These are phyloP conservation scores for Penicillium vulpinum DNA, from an alignment of 2,329 filamentous ascomycete species.

Conservation along the genomic window DNA sequence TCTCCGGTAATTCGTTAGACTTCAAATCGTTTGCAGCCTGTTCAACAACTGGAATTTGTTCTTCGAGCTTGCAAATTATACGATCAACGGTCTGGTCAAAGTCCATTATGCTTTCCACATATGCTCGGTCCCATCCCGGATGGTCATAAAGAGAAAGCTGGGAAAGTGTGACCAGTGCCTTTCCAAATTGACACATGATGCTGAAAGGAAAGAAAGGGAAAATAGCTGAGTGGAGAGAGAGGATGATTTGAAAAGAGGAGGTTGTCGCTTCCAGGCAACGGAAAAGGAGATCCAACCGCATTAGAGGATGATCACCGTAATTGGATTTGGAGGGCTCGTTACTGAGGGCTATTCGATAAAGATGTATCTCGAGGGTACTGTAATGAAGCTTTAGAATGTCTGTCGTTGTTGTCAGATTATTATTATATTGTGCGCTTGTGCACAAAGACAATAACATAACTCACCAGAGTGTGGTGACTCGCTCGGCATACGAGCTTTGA, in stretches of 20 bases:
- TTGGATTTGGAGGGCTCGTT: slow-evolving; percentile 44
- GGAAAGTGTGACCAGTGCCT: slow-evolving; percentile 37
- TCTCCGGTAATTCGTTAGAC: slow-evolving; percentile 9
- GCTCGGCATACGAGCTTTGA: slow-evolving; percentile 16
- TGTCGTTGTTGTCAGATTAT: slow-evolving; percentile 1
- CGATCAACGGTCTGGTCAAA: slow-evolving; percentile 19
- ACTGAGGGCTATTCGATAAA: slow-evolving; percentile 27
- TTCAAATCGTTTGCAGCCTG: neutral
- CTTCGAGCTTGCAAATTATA: slow-evolving; percentile 20
- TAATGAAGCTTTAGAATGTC: slow-evolving; percentile 29
- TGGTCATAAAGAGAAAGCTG: slow-evolving; percentile 26
- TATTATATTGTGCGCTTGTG: too few relatives aligned
- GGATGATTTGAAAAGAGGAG: slow-evolving; percentile 53
- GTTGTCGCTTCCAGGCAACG: slow-evolving; percentile 51
- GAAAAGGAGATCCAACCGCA: slow-evolving; percentile 54
- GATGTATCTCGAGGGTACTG: slow-evolving; percentile 27
- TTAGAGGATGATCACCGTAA: slow-evolving; percentile 38
- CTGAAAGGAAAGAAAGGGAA: slow-evolving; percentile 53
- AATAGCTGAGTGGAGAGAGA: slow-evolving; percentile 44
- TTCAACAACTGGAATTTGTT: slow-evolving; percentile 1
- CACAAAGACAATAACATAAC: neutral
- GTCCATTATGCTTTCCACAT: slow-evolving; percentile 23
- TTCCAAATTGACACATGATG: slow-evolving; percentile 50
- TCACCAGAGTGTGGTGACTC: slow-evolving; percentile 16
- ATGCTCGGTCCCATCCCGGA: slow-evolving; percentile 27